Evolutionary conservation across 73 alveolate genomes (phyloP).

Genomic region (Loxodes magnus): DNA sequence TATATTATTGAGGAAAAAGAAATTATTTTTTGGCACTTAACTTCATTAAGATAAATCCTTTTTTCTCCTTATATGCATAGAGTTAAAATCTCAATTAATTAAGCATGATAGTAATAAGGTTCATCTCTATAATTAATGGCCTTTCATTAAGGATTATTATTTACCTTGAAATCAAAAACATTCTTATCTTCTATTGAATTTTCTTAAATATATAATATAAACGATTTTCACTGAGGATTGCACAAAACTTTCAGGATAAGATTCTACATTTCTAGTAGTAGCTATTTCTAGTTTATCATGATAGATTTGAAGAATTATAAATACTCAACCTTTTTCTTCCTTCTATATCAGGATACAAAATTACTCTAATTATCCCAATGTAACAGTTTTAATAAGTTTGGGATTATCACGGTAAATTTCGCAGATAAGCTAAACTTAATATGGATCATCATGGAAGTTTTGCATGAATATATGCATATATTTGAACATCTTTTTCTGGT

Average conservation of each 20-base stretch:
- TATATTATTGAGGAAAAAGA: too few species aligned
- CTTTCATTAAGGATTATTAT: conserved; percentile 3
- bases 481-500: conserved; percentile 14
- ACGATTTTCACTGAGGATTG: neutral
- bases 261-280: conserved; percentile 25
- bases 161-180: neutral
- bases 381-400: conserved; percentile 12
- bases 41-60: neutral
- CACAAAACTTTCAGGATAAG: conserved; percentile 19
- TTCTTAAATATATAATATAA: neutral
- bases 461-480: conserved; percentile 15
- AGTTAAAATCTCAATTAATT: conserved; percentile 15
- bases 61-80: neutral
- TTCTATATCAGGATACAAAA: conserved; percentile 18
- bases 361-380: conserved; percentile 5
- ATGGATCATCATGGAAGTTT: conserved; percentile 24
- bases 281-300: conserved; percentile 12
- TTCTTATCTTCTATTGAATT: neutral
- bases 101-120: conserved; percentile 33
- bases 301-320: conserved; percentile 20
- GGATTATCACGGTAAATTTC: conserved; percentile 35
- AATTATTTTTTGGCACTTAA: conserved; percentile 2
- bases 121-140: conserved; percentile 14
- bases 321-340: conserved; percentile 18
- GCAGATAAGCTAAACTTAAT: conserved; percentile 32